Conservation (phyloP, 2,329 filamentous ascomycete genomes). For the Coniosporium tulheliwenetii region DNA sequence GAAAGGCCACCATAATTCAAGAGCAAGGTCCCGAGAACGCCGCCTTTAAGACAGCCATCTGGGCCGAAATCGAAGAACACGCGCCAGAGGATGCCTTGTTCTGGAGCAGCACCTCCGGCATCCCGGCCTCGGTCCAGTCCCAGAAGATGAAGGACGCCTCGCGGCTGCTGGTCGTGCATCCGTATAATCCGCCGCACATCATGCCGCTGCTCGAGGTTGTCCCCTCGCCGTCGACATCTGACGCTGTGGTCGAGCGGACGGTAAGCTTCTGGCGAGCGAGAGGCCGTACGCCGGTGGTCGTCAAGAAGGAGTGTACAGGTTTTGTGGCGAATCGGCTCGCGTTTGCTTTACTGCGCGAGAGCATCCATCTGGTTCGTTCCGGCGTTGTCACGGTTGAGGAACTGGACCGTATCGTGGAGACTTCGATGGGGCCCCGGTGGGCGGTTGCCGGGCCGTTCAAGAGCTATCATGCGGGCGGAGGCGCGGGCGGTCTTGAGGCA, state of each 20-base stretch:
- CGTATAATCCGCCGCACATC: constrained; percentile 46
- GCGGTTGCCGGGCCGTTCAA: constrained; percentile 41
- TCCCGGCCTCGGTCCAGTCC: constrained; percentile 35
- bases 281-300: constrained; percentile 29
- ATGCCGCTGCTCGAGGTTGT: constrained; percentile 47
- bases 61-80: constrained; percentile 33
- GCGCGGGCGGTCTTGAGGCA: constrained; percentile 32
- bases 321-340: constrained; percentile 44
- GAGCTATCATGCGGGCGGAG: constrained; percentile 43
- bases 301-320: constrained; percentile 36
- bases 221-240: constrained; percentile 27
- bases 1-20: constrained; percentile 36
- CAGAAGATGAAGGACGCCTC: constrained; percentile 23
- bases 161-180: constrained; percentile 41
- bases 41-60: constrained; percentile 34
- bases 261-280: constrained; percentile 29
- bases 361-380: constrained; percentile 36
- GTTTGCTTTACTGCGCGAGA: constrained; percentile 40
- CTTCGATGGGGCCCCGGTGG: constrained; percentile 39
- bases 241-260: constrained; percentile 22
- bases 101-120: constrained; percentile 44
- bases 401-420: constrained; percentile 35
- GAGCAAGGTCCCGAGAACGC: constrained; percentile 42
- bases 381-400: constrained; percentile 38
- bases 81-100: constrained; percentile 30